phyloP scores from a whole-genome alignment of 352 stramenopile species.

The Globisporangium sylvaticum region DNA sequence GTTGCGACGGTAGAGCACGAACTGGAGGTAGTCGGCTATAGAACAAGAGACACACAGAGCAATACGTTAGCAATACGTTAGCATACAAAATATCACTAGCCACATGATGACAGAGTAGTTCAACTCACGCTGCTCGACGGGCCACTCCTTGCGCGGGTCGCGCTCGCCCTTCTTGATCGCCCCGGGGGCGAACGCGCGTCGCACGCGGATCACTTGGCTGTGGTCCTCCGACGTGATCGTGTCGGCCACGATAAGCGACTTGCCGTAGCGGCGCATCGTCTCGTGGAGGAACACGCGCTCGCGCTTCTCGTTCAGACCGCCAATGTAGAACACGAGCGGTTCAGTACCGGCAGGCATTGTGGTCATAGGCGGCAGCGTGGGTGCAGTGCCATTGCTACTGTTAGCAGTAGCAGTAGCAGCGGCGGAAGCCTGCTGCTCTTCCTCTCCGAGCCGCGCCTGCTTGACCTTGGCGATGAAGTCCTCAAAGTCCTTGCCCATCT shows the following conservation, averaged over 20 bases:
- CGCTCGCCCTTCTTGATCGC: constrained; percentile 46
- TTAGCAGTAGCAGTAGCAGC: neutral
- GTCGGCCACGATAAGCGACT: constrained; percentile 78
- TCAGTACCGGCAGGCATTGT: constrained; percentile 5
- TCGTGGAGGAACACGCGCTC: constrained; percentile 89
- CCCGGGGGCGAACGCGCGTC: constrained; percentile 29
- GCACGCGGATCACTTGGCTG: constrained; percentile 69
- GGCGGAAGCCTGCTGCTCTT: constrained; percentile 13
- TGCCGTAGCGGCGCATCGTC: constrained; percentile 80
- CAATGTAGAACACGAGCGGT: constrained; percentile 64
- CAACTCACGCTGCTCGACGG: constrained; percentile 54
- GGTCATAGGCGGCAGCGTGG: neutral
- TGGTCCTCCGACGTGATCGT: constrained; percentile 84
- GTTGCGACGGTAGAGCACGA: constrained; percentile 97
- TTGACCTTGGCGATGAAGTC: constrained; percentile 66
- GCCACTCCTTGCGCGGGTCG: constrained; percentile 62
- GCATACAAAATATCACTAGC: neutral
- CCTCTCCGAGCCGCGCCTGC: constrained; percentile 27
- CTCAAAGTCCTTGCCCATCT: constrained; percentile 71
- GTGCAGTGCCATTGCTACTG: neutral
- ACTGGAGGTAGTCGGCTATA: constrained; percentile 89
- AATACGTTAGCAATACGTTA: neutral
- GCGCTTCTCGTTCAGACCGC: constrained; percentile 82
- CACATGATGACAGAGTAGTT: neutral
- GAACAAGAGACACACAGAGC: constrained; percentile 20